Evolutionary conservation across 306 rosid genomes (phyloP).

Genomic region (Cajanus cajan): DNA sequence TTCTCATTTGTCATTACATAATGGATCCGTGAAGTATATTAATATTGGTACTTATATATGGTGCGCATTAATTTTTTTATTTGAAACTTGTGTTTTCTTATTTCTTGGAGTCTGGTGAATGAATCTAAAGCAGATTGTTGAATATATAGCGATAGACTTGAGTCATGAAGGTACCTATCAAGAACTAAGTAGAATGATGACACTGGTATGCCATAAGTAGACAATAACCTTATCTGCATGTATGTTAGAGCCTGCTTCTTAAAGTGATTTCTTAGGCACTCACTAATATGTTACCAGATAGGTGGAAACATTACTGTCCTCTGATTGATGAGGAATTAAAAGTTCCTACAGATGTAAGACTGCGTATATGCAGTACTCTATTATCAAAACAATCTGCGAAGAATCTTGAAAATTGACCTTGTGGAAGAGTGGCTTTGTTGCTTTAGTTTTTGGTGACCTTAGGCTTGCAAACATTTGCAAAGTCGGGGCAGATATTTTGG

Average conservation of each 20-base stretch:
- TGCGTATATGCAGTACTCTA: not conserved
- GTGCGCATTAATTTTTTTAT: not conserved
- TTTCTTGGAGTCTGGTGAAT: not conserved
- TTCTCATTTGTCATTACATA: not conserved
- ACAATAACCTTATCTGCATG: not conserved
- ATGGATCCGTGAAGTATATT: not conserved
- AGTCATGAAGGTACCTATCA: not conserved
- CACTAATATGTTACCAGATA: not conserved
- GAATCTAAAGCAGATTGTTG: constrained; percentile 8
- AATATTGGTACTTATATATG: not conserved
- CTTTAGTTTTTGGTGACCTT: not conserved
- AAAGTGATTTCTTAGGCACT: not conserved
- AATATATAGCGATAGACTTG: not conserved
- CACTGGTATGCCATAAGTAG: not conserved
- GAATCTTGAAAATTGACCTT: not conserved
- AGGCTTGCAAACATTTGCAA: not conserved
- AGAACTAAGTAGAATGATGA: constrained; percentile 6
- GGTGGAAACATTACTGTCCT: not conserved
- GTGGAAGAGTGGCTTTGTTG: not conserved
- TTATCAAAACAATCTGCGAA: not conserved
- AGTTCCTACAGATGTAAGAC: not conserved
- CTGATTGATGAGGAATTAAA: not conserved
- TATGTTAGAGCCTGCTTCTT: not conserved
- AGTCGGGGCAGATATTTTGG: not conserved
- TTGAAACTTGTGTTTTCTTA: not conserved